Evolutionary conservation across 108 stramenopile species (phyloP).

Genomic region (Skeletonema grethae): DNA sequence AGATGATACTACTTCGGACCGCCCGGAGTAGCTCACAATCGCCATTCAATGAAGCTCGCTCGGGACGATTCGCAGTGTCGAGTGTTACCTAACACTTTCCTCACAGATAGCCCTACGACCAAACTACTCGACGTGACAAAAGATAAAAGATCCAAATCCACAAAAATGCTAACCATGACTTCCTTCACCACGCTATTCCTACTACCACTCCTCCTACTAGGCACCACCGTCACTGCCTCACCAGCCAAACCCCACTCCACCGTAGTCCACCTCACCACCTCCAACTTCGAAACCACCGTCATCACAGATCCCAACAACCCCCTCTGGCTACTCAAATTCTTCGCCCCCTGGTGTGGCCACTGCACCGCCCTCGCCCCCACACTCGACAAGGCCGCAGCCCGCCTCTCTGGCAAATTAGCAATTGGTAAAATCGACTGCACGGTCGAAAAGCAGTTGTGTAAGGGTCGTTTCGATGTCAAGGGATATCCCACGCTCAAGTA

Average conservation of each 20-base stretch:
- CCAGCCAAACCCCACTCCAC: slow-evolving; percentile 52
- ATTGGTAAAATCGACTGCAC: slow-evolving; percentile 90
- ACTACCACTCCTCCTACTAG: neutral
- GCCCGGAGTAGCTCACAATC: too few species aligned
- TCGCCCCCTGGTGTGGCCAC: slow-evolving; percentile 80
- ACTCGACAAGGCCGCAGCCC: slow-evolving; percentile 64
- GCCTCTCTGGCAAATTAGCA: slow-evolving; percentile 71
- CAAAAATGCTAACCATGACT: neutral
- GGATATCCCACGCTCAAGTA: slow-evolving; percentile 88
- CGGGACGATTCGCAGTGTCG: too few species aligned
- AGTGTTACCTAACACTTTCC: too few species aligned
- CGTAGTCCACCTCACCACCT: slow-evolving; percentile 49
- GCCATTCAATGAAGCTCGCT: too few species aligned
- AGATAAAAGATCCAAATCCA: too few species aligned
- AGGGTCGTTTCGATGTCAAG: slow-evolving; percentile 48
- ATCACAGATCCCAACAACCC: slow-evolving; percentile 66
- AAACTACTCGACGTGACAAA: too few species aligned
- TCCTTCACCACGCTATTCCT: neutral
- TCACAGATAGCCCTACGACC: too few species aligned
- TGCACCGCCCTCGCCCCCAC: slow-evolving; percentile 71
- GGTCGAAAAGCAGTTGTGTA: slow-evolving; percentile 60
- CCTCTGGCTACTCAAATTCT: slow-evolving; percentile 79
- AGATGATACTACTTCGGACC: too few species aligned
- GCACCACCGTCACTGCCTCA: slow-evolving; percentile 3
- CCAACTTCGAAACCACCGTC: slow-evolving; percentile 52